These are phyloP conservation scores for Tetramitus jugosus DNA, from an alignment of 208 protist species.

Conservation along the genomic window DNA sequence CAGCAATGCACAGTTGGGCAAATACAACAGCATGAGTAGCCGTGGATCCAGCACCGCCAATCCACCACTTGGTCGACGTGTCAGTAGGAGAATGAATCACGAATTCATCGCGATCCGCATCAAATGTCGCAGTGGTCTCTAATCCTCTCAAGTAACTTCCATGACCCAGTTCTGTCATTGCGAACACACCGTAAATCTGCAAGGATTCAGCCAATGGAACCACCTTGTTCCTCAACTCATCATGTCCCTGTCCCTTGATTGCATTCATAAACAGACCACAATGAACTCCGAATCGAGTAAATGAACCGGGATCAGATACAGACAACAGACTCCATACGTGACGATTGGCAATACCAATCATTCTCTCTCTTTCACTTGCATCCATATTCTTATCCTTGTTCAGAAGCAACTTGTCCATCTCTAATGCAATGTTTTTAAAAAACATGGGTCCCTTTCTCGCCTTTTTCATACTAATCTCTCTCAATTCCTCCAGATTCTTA, in stretches of 20 bases:
- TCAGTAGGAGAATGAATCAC: conserved; percentile 32
- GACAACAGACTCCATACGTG: no score
- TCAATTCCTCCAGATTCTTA: no score
- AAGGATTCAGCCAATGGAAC: background rate
- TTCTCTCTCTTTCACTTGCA: no score
- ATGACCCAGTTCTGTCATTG: background rate
- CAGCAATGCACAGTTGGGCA: conserved; percentile 32
- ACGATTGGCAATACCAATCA: no score
- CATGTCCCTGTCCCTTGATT: background rate
- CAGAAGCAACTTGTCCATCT: no score
- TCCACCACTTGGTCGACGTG: conserved; percentile 33
- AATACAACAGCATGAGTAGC: conserved; percentile 32
- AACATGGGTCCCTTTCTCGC: no score
- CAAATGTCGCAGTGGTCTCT: conserved; percentile 39
- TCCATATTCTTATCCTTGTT: no score
- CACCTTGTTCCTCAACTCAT: background rate
- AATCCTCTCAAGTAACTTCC: conserved; percentile 38
- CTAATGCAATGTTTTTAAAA: no score
- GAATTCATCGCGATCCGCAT: conserved; percentile 24
- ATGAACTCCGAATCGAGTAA: no score
- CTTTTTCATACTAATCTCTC: no score
- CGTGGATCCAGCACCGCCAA: conserved; percentile 12
- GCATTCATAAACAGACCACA: background rate
- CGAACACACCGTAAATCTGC: background rate
- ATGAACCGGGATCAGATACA: no score